Base-by-base conservation (phyloP, 2,329 filamentous ascomycete species). In the Biscogniauxia mediterranea region DNA sequence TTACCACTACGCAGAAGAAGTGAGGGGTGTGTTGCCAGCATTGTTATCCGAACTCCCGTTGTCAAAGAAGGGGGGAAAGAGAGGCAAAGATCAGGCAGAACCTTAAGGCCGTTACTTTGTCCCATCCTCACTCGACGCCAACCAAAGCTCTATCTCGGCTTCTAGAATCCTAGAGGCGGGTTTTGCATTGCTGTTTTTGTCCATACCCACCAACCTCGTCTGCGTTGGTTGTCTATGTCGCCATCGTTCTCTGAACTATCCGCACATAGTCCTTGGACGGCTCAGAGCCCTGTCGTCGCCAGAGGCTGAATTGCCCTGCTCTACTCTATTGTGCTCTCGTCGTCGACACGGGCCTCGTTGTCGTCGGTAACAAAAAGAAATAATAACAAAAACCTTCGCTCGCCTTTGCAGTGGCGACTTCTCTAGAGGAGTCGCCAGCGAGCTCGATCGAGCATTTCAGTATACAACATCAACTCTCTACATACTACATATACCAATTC, bases 91-190 rank as follows among this genome's bases (percentile, higher is more conserved):
- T 59, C 61, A 66, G 59, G 58, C 66, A 64, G 62, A 64, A 67
- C n/a, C n/a, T n/a, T n/a, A n/a, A 67, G 64, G 65, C 68, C 64
- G 59, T 62, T 65, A 66, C 61, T 63, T 61, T 64, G 66, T 55
- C 61, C 59, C 51, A 61, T 52, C 54, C 54, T 60, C 60, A 52
- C 59, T 50, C 52, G 56, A 46, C 56, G 26, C 59, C 55, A 62
- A 55, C 56, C 53, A 57, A 52, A 57, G 58, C 61, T 56, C 59
- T 61, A 64, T 61, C 65, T 62, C 58, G 67, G 64, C 64, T 60
- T 65, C 62, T 64, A 50, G 55, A 61, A 52, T 64, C 61, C 51
- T 23, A 53, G 64, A 62, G 64, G 67, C 65, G 60, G 67, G 64
- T 56, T 63, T 61, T 57, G 19, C 52, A 38, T 46, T 59, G 46